These are phyloP conservation scores for Gliomastix tumulicola DNA, from an alignment of 2,329 filamentous ascomycete genomes.

Conservation along the genomic window DNA sequence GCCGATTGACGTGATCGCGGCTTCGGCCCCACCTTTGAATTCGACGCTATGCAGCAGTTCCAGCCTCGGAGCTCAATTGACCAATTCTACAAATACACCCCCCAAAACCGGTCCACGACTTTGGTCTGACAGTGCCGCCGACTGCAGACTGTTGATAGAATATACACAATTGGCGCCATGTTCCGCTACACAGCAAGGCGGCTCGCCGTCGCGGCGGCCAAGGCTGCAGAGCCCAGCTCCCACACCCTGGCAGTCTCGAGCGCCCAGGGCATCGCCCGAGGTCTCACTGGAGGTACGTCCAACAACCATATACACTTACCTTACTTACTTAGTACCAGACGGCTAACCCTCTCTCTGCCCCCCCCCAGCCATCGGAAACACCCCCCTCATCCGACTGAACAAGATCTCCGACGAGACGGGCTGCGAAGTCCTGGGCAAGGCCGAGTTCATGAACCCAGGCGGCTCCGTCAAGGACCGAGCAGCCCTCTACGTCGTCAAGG, in stretches of 20 bases:
- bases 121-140: too few species aligned
- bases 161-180: constrained; percentile 43
- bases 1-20: constrained; percentile 3
- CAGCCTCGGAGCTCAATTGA: too few species aligned
- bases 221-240: constrained; percentile 36
- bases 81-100: too few species aligned
- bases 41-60: too few species aligned
- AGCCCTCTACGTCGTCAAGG: constrained; percentile 85
- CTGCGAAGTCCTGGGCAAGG: constrained; percentile 91
- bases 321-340: neutral
- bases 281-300: constrained; percentile 69
- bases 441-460: constrained; percentile 98
- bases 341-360: neutral
- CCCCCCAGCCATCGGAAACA: constrained; percentile 93
- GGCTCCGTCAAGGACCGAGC: constrained; percentile 95
- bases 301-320: neutral
- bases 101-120: too few species aligned
- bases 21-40: constrained; percentile 6
- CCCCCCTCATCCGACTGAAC: constrained; percentile 86
- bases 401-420: constrained; percentile 83
- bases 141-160: too few species aligned
- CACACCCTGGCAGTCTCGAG: constrained; percentile 68
- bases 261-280: constrained; percentile 71
- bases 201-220: constrained; percentile 51
- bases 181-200: constrained; percentile 62